A percentile compares a stretch with the other conserved stretches of the same genome.
These are phyloP conservation scores for Dryas octopetala DNA, from an alignment of 306 rosid species.

Conservation along the genomic window DNA sequence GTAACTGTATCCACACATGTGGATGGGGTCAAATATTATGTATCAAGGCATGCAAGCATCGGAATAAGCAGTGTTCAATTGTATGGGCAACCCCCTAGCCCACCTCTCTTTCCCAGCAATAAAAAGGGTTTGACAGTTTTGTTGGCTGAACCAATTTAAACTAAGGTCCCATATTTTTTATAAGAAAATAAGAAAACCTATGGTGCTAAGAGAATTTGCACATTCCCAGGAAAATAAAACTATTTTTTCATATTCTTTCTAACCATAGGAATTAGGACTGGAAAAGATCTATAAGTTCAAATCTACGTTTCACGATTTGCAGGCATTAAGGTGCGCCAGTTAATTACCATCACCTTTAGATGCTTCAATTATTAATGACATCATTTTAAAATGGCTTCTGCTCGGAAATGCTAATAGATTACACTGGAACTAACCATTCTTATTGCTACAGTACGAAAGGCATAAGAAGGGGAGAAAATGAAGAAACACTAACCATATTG, in stretches of 20 bases:
- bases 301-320: not conserved
- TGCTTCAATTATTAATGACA: not conserved
- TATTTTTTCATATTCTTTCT: not conserved
- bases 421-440: not conserved
- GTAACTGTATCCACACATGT: too few species aligned
- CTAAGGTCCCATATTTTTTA: not conserved
- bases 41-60: not conserved
- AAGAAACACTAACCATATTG: conserved; percentile 63
- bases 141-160: not conserved
- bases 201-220: not conserved
- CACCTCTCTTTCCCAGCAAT: not conserved
- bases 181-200: not conserved
- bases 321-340: not conserved
- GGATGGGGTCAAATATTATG: not conserved
- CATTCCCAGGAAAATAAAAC: not conserved
- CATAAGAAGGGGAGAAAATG: not conserved
- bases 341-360: not conserved
- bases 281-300: not conserved
- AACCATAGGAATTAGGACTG: not conserved
- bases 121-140: not conserved
- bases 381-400: conserved; percentile 1
- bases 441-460: not conserved
- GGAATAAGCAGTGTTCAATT: not conserved
- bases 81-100: not conserved
- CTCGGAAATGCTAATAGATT: not conserved